Evolutionary conservation across 2,329 filamentous ascomycete genomes (phyloP), one percentile per base, ranked within the genome.

Genomic region (Acrodontium crateriforme): DNA sequence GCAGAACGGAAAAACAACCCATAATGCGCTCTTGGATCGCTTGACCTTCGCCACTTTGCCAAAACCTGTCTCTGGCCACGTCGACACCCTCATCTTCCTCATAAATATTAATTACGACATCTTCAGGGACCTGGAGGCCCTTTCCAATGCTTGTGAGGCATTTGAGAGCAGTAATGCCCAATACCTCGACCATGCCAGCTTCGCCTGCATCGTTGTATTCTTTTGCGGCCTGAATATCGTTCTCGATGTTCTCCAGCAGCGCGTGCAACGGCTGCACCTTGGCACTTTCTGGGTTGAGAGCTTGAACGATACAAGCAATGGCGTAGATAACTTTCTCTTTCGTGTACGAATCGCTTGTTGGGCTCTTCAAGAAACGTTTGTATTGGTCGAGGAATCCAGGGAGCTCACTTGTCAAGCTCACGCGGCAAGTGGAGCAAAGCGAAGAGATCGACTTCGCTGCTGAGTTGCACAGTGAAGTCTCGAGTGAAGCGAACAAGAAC

Each of bases 231-330:
- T 64, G 53, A n/a, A 75, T 62, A 44, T 85, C 79, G 15, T 58
- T 48, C 25, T 74, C 67, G 17, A 84, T 58, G 32, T 75, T 71
- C 5, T 59, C 49, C 17, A 82, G 56, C 15, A 87, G 57, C 30
- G 65, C 62, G 33, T 65, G 58, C 17, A 78, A 60, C 18, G 69
- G 65, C 16, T 49, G 49, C 2, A 69, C 51, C 36, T 72, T 72
- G 10, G 60, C 57, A 13, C 59, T 54, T 26, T 75, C 65, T 2
- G 71, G 64, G 1, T 69, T 57, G 7, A 82, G 62, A 6, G 78
- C 78, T 52, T 89, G 79, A 16, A 84, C 67, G 23, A 89, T 74
- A 6, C 72, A 74, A 6, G 79, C 71, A 38, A 89, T 79, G 2
- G 73, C 80, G 21, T 77, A 72, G 4, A 83, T 63, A 1, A 87